These are phyloP conservation scores for Boehmeria nivea DNA, from an alignment of 306 rosid species.

Conservation along the genomic window DNA sequence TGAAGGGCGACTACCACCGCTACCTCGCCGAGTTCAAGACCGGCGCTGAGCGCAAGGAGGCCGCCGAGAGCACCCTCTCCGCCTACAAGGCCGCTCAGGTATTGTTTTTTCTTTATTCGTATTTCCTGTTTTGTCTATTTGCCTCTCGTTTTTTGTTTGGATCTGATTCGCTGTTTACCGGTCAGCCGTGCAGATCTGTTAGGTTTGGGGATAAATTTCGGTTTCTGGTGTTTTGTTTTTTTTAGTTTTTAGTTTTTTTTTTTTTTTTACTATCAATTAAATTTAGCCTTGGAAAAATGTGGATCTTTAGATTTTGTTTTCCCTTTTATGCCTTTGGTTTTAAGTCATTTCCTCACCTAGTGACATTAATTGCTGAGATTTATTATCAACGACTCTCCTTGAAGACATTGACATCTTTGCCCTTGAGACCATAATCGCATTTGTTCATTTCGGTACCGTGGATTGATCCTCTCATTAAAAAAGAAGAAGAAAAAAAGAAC, in stretches of 20 bases:
- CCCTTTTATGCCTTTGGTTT: neutral
- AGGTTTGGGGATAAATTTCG: neutral
- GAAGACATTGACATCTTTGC: neutral
- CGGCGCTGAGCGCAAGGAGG: constrained; percentile 94
- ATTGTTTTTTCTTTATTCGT: neutral
- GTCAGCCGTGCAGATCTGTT: neutral
- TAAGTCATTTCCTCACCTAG: neutral
- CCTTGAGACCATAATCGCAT: no score
- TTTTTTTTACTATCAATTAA: neutral
- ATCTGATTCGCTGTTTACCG: neutral
- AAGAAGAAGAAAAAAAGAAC: neutral
- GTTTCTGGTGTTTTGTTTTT: neutral
- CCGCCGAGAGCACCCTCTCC: constrained; percentile 94
- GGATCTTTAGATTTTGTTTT: neutral
- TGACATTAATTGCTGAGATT: neutral
- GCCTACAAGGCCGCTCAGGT: constrained; percentile 99
- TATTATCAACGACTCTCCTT: no score
- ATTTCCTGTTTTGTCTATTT: neutral
- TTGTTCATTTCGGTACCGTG: no score
- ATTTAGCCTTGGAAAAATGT: neutral
- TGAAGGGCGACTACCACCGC: constrained; percentile 98
- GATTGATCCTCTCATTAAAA: no score
- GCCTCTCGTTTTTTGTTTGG: neutral
- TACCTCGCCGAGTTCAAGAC: constrained; percentile 98
- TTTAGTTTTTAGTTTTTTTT: neutral